Percentiles rank a stretch among this genome's conserved stretches.
phyloP scores from a whole-genome alignment of 2,329 filamentous ascomycete species.

The Dactylella cylindrospora region DNA sequence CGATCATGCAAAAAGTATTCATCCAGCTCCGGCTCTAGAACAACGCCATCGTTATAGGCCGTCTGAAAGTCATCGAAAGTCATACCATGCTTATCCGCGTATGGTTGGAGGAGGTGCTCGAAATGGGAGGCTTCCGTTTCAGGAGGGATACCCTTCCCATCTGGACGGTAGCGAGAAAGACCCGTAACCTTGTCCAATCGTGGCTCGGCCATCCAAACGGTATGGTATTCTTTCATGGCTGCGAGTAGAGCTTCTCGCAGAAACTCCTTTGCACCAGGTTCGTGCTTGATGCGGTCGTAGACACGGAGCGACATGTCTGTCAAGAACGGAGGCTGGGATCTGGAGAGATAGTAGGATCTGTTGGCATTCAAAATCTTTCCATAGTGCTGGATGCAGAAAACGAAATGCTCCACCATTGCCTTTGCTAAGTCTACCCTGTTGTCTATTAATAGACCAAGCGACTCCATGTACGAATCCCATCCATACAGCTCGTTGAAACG shows the following conservation, averaged over 20 bases:
- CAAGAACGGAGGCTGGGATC: slow-evolving; percentile 93
- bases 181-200: slow-evolving; percentile 75
- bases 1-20: slow-evolving; percentile 96
- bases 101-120: slow-evolving; percentile 76
- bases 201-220: slow-evolving; percentile 78
- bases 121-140: slow-evolving; percentile 90
- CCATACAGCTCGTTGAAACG: slow-evolving; percentile 98
- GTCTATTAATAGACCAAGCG: slow-evolving; percentile 83
- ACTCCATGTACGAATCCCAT: slow-evolving; percentile 99
- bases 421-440: slow-evolving; percentile 78
- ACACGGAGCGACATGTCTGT: slow-evolving; percentile 96
- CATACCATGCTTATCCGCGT: slow-evolving; percentile 80
- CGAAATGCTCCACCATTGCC: slow-evolving; percentile 93
- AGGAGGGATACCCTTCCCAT: slow-evolving; percentile 81
- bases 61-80: slow-evolving; percentile 79
- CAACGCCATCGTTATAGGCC: slow-evolving; percentile 77
- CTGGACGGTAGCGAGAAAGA: slow-evolving; percentile 79
- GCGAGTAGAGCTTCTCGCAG: slow-evolving; percentile 76
- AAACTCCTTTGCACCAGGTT: slow-evolving; percentile 78
- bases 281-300: slow-evolving; percentile 88
- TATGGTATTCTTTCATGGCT: slow-evolving; percentile 95
- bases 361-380: slow-evolving; percentile 98
- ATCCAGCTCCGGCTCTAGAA: slow-evolving; percentile 84
- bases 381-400: slow-evolving; percentile 97
- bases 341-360: slow-evolving; percentile 88